phyloP scores from a whole-genome alignment of 2,329 filamentous ascomycete genomes.

The Fusarium siculi region DNA sequence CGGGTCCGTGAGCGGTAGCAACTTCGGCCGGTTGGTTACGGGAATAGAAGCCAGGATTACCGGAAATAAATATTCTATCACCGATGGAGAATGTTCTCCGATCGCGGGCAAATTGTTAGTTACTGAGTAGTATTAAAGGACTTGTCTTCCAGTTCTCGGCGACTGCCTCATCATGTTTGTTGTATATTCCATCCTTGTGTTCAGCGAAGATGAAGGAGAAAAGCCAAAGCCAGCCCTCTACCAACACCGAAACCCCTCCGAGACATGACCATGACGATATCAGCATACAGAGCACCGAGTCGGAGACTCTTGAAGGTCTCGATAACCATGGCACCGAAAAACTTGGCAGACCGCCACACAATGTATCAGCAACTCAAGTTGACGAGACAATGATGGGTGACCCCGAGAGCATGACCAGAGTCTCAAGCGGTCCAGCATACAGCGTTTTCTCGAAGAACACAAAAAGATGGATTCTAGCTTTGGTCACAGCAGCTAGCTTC shows the following conservation, averaged over 20 bases:
- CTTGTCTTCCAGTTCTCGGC: conserved; percentile 5
- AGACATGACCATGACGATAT: conserved; percentile 19
- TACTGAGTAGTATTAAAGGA: conserved; percentile 21
- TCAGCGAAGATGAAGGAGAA: conserved; percentile 24
- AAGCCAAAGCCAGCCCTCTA: conserved; percentile 5
- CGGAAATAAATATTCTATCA: conserved; percentile 34
- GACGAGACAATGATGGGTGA: conserved; percentile 27
- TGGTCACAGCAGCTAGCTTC: conserved; percentile 64
- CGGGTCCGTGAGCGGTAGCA: conserved; percentile 8
- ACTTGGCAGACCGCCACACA: neutral
- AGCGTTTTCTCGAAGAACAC: conserved; percentile 48
- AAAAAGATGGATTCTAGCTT: conserved; percentile 63
- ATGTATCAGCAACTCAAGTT: neutral
- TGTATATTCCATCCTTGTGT: neutral
- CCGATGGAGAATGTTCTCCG: conserved; percentile 27
- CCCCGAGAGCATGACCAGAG: conserved; percentile 35
- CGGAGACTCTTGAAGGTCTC: neutral
- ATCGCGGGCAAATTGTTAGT: conserved; percentile 33
- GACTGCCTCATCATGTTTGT: conserved; percentile 9
- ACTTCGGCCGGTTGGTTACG: conserved; percentile 10
- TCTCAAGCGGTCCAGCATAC: conserved; percentile 41
- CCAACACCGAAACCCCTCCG: neutral
- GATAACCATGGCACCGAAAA: conserved; percentile 13
- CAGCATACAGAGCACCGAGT: conserved; percentile 8
- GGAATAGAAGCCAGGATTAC: conserved; percentile 31